A percentile compares a stretch with the other conserved stretches of the same genome.
Conservation (phyloP, 768 basidiomycete species). For the Suillus subluteus region DNA sequence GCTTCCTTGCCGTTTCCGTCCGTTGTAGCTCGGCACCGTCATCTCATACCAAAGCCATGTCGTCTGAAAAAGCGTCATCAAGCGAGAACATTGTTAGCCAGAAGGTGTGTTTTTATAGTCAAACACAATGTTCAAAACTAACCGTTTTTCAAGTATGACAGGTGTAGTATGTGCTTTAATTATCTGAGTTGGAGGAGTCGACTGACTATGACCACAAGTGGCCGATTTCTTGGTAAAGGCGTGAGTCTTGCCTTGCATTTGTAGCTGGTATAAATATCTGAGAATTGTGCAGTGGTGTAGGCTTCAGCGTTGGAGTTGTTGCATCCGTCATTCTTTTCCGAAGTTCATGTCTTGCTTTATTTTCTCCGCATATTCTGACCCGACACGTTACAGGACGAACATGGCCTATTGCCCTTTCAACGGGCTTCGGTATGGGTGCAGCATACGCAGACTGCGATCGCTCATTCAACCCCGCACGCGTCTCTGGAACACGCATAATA, state of each 20-base stretch:
- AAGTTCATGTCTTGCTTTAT: slow-evolving; percentile 55
- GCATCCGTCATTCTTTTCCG: slow-evolving; percentile 90
- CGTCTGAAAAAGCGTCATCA: slow-evolving; percentile 60
- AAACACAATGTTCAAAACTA: neutral
- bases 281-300: slow-evolving; percentile 65
- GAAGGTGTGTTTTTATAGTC: slow-evolving; percentile 58
- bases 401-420: slow-evolving; percentile 87
- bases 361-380: slow-evolving; percentile 2
- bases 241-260: slow-evolving; percentile 46
- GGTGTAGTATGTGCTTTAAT: slow-evolving; percentile 64
- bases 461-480: slow-evolving; percentile 88
- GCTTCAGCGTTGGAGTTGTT: slow-evolving; percentile 87
- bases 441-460: slow-evolving; percentile 94
- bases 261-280: slow-evolving; percentile 12
- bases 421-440: slow-evolving; percentile 85
- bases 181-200: slow-evolving; percentile 24
- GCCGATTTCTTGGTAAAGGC: slow-evolving; percentile 87
- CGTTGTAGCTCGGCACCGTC: neutral
- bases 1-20: slow-evolving; percentile 2
- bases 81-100: slow-evolving; percentile 90
- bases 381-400: slow-evolving; percentile 66
- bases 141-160: slow-evolving; percentile 65
- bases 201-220: slow-evolving; percentile 41
- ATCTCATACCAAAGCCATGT: slow-evolving; percentile 37
- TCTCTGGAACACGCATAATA: slow-evolving; percentile 82